phyloP scores from a whole-genome alignment of 805 yeast genomes.

The Zygoascus tannicola region DNA sequence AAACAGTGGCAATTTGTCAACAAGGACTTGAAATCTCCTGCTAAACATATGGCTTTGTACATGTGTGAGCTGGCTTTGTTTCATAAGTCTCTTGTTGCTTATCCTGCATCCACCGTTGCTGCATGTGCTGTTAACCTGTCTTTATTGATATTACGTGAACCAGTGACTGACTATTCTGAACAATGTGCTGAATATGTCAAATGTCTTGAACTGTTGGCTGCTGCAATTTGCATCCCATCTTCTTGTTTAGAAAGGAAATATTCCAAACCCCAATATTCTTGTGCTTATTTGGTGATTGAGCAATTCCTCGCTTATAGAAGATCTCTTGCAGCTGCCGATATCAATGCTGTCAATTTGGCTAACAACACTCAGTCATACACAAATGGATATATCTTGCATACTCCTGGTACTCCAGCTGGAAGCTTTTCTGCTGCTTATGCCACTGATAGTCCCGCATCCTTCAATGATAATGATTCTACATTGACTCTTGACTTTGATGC shows the following conservation, averaged over 20 bases:
- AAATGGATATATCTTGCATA: slow-evolving; percentile 11
- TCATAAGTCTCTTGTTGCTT: slow-evolving; percentile 23
- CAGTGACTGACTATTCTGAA: neutral
- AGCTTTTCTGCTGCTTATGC: neutral
- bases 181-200: slow-evolving; percentile 2
- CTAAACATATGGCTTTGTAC: slow-evolving; percentile 23
- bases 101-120: slow-evolving; percentile 27
- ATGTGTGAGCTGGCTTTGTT: slow-evolving; percentile 31
- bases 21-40: neutral
- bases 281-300: slow-evolving; percentile 7
- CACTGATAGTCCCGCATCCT: neutral
- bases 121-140: slow-evolving; percentile 29
- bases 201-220: slow-evolving; percentile 15
- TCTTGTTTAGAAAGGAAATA: slow-evolving; percentile 15
- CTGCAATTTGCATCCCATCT: slow-evolving; percentile 10
- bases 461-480: neutral
- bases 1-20: neutral
- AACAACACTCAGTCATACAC: slow-evolving; percentile 1
- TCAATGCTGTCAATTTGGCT: slow-evolving; percentile 1
- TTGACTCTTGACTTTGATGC: neutral
- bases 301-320: slow-evolving; percentile 4
- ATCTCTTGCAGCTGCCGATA: neutral
- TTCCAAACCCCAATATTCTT: slow-evolving; percentile 7
- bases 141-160: neutral
- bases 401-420: slow-evolving; percentile 4